These are phyloP conservation scores for Aspergillus fructus DNA, from an alignment of 2,329 filamentous ascomycete species.

Conservation along the genomic window DNA sequence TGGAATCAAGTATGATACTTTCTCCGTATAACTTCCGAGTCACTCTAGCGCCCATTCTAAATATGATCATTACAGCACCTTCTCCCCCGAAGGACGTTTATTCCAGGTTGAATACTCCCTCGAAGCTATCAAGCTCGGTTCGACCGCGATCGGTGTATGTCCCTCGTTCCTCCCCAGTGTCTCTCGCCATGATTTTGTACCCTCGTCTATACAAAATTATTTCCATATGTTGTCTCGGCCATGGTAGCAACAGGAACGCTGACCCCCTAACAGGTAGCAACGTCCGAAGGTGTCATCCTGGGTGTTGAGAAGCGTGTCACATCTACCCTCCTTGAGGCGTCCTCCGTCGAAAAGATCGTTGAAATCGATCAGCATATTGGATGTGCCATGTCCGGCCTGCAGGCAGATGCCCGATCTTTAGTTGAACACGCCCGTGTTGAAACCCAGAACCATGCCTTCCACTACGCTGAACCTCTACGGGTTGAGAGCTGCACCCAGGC, in stretches of 20 bases:
- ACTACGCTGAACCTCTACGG: slow-evolving; percentile 92
- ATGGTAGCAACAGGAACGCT: slow-evolving; percentile 10
- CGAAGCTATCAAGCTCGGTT: slow-evolving; percentile 99
- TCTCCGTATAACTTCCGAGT: slow-evolving; percentile 6
- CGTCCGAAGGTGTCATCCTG: slow-evolving; percentile 89
- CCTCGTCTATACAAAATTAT: neutral
- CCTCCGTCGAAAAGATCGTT: slow-evolving; percentile 98
- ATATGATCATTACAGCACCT: slow-evolving; percentile 66
- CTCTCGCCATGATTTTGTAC: neutral
- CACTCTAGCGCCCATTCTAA: slow-evolving; percentile 17
- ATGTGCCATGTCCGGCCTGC: slow-evolving; percentile 96
- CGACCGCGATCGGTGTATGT: slow-evolving; percentile 88
- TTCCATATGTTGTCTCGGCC: neutral
- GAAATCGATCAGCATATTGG: slow-evolving; percentile 99
- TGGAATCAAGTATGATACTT: slow-evolving; percentile 79
- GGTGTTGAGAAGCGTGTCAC: slow-evolving; percentile 99
- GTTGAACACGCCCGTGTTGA: slow-evolving; percentile 98
- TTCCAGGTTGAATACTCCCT: slow-evolving; percentile 99
- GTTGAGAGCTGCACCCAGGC: slow-evolving; percentile 98
- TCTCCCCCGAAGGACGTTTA: slow-evolving; percentile 98
- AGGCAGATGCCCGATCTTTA: slow-evolving; percentile 97
- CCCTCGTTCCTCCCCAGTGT: slow-evolving; percentile 3
- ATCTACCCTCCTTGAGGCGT: slow-evolving; percentile 93
- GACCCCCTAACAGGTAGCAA: slow-evolving; percentile 64
- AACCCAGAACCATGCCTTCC: slow-evolving; percentile 94